Evolutionary conservation across 2,329 filamentous ascomycete species (phyloP).

Genomic region (Hysterium pulicare): DNA sequence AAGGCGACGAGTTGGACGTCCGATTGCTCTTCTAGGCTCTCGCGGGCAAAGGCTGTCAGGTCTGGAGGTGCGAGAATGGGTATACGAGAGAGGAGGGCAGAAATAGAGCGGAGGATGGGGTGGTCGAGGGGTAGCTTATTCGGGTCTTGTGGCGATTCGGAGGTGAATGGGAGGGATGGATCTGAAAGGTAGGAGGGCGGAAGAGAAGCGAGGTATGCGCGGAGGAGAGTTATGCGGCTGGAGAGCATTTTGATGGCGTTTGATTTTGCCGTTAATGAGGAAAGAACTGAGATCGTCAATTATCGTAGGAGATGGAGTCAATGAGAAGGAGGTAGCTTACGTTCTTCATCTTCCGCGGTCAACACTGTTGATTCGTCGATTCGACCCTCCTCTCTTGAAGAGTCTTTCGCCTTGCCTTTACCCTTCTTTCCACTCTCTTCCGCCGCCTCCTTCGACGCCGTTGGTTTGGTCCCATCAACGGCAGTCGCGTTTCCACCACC

Average conservation of each 20-base stretch:
- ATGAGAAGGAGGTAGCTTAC: constrained; percentile 36
- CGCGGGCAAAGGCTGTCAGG: constrained; percentile 60
- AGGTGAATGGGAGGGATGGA: constrained; percentile 33
- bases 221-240: constrained; percentile 52
- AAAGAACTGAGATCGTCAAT: constrained; percentile 47
- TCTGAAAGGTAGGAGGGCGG: constrained; percentile 62
- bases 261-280: constrained; percentile 75
- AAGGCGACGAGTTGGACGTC: constrained; percentile 78
- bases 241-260: constrained; percentile 95
- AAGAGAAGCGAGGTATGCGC: constrained; percentile 69
- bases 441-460: constrained; percentile 8
- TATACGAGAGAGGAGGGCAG: constrained; percentile 78
- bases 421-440: constrained; percentile 46
- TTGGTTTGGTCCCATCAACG: constrained; percentile 41
- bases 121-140: constrained; percentile 50
- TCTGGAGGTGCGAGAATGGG: constrained; percentile 75
- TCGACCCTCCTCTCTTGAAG: constrained; percentile 28
- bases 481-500: constrained; percentile 78
- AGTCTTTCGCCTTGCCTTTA: constrained; percentile 42
- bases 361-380: constrained; percentile 39
- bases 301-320: constrained; percentile 9
- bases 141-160: constrained; percentile 24
- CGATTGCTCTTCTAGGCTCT: constrained; percentile 74
- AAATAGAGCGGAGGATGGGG: constrained; percentile 80
- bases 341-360: constrained; percentile 62